Evolutionary conservation across 139 green algal species (phyloP).

Genomic region (Astrephomene gubernaculifera): DNA sequence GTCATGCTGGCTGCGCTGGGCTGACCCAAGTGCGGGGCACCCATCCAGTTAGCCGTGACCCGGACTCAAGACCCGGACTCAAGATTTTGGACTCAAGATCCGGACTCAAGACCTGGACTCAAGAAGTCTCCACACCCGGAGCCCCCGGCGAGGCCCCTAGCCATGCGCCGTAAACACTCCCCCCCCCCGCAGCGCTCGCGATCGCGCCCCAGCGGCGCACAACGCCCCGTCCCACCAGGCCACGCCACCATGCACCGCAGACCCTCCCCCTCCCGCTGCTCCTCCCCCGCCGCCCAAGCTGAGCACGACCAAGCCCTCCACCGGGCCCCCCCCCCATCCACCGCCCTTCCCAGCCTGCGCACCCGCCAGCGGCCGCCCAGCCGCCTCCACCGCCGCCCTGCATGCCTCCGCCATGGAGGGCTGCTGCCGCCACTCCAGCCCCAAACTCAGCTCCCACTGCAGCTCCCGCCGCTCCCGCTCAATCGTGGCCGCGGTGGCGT

Average conservation of each 20-base stretch:
- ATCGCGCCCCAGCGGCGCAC: too few relatives aligned
- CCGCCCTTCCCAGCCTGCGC: not conserved
- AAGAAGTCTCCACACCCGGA: too few relatives aligned
- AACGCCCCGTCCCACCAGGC: not conserved
- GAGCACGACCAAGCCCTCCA: not conserved
- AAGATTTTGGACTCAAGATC: too few relatives aligned
- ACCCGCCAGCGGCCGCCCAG: constrained; percentile 47
- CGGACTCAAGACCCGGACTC: too few relatives aligned
- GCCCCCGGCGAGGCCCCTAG: too few relatives aligned
- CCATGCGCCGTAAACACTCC: too few relatives aligned
- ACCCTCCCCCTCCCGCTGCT: not conserved
- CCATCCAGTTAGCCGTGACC: too few relatives aligned
- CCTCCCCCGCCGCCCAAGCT: too few relatives aligned
- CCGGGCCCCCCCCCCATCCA: not conserved
- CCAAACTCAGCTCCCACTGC: constrained; percentile 37
- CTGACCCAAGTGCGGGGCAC: too few relatives aligned
- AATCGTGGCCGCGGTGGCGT: constrained; percentile 22
- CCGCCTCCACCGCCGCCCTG: constrained; percentile 1
- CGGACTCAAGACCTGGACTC: too few relatives aligned
- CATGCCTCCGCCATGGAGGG: constrained; percentile 13
- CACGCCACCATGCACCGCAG: not conserved
- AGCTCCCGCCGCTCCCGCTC: constrained; percentile 48
- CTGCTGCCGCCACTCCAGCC: constrained; percentile 14
- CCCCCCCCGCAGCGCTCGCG: too few relatives aligned
- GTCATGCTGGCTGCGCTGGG: too few relatives aligned